Evolutionary conservation across 1,284 basidiomycete species (phyloP).

Genomic region (Takashimella tepidaria): DNA sequence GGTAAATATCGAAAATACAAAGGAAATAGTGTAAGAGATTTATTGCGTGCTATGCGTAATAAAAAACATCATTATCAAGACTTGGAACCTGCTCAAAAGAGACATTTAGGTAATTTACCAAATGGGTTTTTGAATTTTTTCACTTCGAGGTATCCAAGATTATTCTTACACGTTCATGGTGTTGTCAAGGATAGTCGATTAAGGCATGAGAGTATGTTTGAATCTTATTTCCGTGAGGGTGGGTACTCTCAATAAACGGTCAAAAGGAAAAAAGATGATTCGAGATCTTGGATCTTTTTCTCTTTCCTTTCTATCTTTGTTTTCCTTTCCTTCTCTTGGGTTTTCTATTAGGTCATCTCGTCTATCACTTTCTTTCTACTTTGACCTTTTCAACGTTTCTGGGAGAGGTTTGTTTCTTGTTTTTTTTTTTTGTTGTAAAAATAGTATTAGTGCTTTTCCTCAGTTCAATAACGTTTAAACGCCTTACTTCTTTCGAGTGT

Average conservation of each 20-base stretch:
- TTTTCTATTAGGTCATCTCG: too few relatives aligned
- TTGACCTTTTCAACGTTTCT: too few relatives aligned
- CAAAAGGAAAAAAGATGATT: too few relatives aligned
- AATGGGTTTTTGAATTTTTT: constrained; percentile 91
- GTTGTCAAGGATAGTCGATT: constrained; percentile 65
- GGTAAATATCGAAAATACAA: constrained; percentile 98
- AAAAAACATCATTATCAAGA: constrained; percentile 99
- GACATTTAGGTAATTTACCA: constrained; percentile 81
- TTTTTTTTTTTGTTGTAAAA: too few relatives aligned
- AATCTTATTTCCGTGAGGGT: constrained; percentile 64
- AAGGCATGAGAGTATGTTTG: constrained; percentile 75
- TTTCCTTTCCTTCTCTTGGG: too few relatives aligned
- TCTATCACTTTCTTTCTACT: too few relatives aligned
- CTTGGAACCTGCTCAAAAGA: constrained; percentile 80
- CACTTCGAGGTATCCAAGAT: constrained; percentile 78
- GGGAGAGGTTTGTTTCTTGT: too few relatives aligned
- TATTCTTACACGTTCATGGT: constrained; percentile 87
- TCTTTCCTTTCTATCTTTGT: too few relatives aligned
- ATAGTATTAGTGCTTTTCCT: too few relatives aligned
- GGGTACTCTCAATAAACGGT: neutral
- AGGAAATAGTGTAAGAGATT: constrained; percentile 79
- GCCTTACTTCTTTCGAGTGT: too few relatives aligned
- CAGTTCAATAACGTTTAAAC: too few relatives aligned
- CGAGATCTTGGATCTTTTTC: too few relatives aligned
- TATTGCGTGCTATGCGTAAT: constrained; percentile 86